Percentiles rank a stretch among this genome's conserved stretches.
Conservation (phyloP, 768 basidiomycete genomes). For the Hydnum rufescens region DNA sequence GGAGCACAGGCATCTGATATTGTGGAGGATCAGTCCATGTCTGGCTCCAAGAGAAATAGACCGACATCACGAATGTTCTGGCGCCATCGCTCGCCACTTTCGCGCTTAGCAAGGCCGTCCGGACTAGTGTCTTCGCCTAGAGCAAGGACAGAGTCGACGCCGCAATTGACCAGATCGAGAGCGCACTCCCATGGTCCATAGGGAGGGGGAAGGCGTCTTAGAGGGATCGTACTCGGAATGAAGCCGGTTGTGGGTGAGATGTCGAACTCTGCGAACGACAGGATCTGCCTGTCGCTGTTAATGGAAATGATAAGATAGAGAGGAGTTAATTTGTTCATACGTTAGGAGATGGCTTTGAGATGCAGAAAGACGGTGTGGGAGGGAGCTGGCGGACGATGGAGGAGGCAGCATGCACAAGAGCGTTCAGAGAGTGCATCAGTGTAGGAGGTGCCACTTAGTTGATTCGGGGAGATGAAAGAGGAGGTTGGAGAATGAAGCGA, state of each 20-base stretch:
- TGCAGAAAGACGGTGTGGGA: too few relatives aligned
- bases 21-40: background rate
- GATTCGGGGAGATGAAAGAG: too few relatives aligned
- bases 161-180: conserved; percentile 8
- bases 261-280: conserved; percentile 1
- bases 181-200: conserved; percentile 5
- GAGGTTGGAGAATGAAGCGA: too few relatives aligned
- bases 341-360: too few relatives aligned
- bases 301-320: background rate
- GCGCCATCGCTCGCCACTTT: conserved; percentile 6
- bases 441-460: too few relatives aligned
- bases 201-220: conserved; percentile 4
- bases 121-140: conserved; percentile 9
- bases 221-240: background rate
- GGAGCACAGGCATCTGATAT: conserved; percentile 7
- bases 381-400: too few relatives aligned
- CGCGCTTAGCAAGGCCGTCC: conserved; percentile 9
- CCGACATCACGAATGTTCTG: conserved; percentile 6
- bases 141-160: conserved; percentile 2
- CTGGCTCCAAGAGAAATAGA: background rate
- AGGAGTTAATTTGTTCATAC: too few relatives aligned
- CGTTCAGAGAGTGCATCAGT: too few relatives aligned
- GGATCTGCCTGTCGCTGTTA: background rate
- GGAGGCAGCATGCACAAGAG: too few relatives aligned
- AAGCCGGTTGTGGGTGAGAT: conserved; percentile 8